Base-by-base conservation (phyloP, 2,329 filamentous ascomycete species). In the Ustilaginoidea virens region DNA sequence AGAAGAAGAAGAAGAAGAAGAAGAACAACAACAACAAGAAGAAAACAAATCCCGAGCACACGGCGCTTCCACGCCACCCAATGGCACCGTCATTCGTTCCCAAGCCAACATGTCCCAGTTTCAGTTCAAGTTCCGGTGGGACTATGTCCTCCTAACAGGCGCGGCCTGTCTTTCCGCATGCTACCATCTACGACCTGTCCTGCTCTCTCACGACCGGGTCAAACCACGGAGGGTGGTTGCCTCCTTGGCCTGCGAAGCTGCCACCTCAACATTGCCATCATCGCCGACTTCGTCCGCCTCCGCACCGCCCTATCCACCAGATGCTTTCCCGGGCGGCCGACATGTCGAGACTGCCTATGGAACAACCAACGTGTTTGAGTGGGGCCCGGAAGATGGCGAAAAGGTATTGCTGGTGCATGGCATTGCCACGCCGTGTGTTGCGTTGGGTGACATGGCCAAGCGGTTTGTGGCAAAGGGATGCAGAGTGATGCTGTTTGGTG, bases 361-460 rank as follows among this genome's bases (percentile, higher is more conserved):
- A 11, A 69, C 57, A 4, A 68, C 81, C 36, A 60, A 75, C 25
- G 74, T 81, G 3, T 87, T 83, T 46, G 83, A 92, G 58, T 90
- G 76, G 66, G 83, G 83, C 0, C 78, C 80, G 0, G 63, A 71
- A 33, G 55, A 65, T 20, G 81, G 80, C 1, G 64, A 71, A 17
- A 83, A 75, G 43, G 72, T 87, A 1, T 55, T 92, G 10, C 56
- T 92, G 16, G 54, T 92, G 11, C 83, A 87, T 49, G 83, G 83
- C 5, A 86, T 90, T 42, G 80, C 73, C 28, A 90, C 81, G 5
- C 82, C 83, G 1, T 74, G 73, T 36, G 58, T 86, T 27, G 66
- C 79, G 0, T 54, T 87, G 12, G 73, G 71, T 2, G 63, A 68
- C 23, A 48, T 90, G 20, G 78, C 77, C 10, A 60, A 71, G 44